phyloP scores from a whole-genome alignment of 257 asterid genomes.

The Coffea eugenioides region DNA sequence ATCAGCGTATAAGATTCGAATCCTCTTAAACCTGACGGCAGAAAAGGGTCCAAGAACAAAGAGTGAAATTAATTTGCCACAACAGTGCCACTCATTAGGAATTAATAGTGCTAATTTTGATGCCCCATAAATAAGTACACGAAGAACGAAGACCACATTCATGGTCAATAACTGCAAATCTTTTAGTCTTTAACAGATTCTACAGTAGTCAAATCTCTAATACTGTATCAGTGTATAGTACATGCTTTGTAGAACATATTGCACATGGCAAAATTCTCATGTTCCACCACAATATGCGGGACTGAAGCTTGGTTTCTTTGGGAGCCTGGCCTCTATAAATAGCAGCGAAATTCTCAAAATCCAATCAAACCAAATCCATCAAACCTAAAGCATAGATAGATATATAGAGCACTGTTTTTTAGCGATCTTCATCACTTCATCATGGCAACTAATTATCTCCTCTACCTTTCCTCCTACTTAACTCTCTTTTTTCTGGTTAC shows the following conservation, averaged over 20 bases:
- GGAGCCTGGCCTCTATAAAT: constrained; percentile 10
- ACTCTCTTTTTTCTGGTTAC: constrained; percentile 31
- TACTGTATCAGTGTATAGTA: neutral
- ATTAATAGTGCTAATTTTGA: too few relatives aligned
- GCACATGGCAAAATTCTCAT: neutral
- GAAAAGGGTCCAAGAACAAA: too few relatives aligned
- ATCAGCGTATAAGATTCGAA: too few relatives aligned
- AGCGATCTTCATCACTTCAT: constrained; percentile 1
- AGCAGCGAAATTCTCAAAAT: neutral
- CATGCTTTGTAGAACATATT: neutral
- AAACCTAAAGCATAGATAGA: neutral
- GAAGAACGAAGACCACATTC: neutral
- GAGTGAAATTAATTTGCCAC: too few relatives aligned
- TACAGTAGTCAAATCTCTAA: neutral
- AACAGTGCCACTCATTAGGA: too few relatives aligned
- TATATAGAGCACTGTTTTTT: neutral
- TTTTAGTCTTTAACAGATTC: neutral
- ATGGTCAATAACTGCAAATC: neutral
- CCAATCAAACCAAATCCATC: neutral
- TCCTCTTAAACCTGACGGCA: too few relatives aligned
- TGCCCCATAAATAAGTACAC: too few relatives aligned
- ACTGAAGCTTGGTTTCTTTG: neutral
- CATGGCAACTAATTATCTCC: constrained; percentile 31
- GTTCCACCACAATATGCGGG: neutral
- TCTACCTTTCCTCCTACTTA: constrained; percentile 12